Evolutionary conservation across 345 rosid species (phyloP).

Genomic region (Syzygium oleosum): DNA sequence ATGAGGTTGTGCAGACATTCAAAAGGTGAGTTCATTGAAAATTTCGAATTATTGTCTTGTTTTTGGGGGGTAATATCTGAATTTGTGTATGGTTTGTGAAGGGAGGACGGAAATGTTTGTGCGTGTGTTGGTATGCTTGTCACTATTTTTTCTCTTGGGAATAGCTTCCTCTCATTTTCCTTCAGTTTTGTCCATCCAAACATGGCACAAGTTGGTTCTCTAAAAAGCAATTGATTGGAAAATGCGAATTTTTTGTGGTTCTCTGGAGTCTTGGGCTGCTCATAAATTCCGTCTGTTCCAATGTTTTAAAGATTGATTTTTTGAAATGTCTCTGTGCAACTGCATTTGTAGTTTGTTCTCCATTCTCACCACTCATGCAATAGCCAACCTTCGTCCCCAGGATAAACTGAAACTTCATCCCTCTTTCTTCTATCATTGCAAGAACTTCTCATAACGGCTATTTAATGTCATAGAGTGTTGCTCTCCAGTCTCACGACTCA

Average conservation of each 20-base stretch:
- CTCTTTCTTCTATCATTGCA: not conserved
- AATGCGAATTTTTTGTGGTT: not conserved
- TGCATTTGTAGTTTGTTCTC: not conserved
- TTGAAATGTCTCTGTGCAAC: not conserved
- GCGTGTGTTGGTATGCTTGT: not conserved
- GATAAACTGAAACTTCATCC: not conserved
- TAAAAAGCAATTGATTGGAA: not conserved
- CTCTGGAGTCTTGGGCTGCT: not conserved
- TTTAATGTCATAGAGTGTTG: not conserved
- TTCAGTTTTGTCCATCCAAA: not conserved
- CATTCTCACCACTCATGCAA: not conserved
- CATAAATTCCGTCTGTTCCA: not conserved
- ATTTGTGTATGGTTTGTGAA: not conserved
- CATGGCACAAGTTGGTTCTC: not conserved
- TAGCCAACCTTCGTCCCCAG: not conserved
- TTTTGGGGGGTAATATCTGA: not conserved
- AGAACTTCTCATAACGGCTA: not conserved
- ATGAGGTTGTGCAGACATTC: slow-evolving; percentile 61
- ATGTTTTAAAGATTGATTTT: not conserved
- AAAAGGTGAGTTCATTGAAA: slow-evolving; percentile 40
- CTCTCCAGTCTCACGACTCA: no score
- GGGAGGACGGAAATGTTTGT: not conserved
- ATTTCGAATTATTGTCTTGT: not conserved
- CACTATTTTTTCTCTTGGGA: not conserved
- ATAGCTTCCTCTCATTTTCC: not conserved